Conservation (phyloP, 108 stramenopile species). For the Ochromonas danica region DNA sequence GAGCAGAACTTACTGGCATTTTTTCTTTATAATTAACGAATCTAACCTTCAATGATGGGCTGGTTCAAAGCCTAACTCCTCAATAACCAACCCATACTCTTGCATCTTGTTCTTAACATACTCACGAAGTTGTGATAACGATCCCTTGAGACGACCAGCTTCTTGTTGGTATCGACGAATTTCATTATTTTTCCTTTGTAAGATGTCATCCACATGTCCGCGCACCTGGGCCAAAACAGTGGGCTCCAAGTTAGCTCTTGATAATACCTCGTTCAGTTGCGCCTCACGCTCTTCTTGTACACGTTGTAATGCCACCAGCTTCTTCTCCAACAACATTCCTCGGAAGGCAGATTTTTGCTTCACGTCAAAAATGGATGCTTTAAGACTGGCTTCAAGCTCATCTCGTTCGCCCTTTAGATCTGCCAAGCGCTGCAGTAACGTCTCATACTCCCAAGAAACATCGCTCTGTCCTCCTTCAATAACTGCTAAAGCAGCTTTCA, state of each 20-base stretch:
- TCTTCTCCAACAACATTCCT: conserved; percentile 70
- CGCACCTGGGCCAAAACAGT: conserved; percentile 38
- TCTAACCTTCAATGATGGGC: too few relatives aligned
- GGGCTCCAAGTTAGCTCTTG: conserved; percentile 65
- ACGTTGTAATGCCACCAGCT: conserved; percentile 53
- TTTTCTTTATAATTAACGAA: too few relatives aligned
- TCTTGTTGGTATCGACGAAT: conserved; percentile 45
- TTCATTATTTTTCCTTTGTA: conserved; percentile 50
- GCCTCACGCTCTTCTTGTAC: conserved; percentile 63
- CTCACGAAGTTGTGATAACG: conserved; percentile 46
- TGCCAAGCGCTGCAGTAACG: conserved; percentile 52
- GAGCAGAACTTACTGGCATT: too few relatives aligned
- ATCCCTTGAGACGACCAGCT: conserved; percentile 38
- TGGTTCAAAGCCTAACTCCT: conserved; percentile 59
- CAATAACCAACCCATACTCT: conserved; percentile 54
- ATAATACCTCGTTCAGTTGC: conserved; percentile 63
- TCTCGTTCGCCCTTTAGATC: conserved; percentile 49
- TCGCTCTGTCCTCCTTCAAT: conserved; percentile 50
- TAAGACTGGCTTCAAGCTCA: conserved; percentile 49
- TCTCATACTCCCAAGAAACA: conserved; percentile 62
- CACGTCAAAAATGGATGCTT: conserved; percentile 55
- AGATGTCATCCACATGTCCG: conserved; percentile 54
- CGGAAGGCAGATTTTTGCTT: conserved; percentile 70
- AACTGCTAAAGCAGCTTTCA: conserved; percentile 50
- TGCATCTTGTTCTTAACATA: conserved; percentile 47